Evolutionary conservation across 2,329 filamentous ascomycete species (phyloP).

Genomic region (Chaetomium globosum): DNA sequence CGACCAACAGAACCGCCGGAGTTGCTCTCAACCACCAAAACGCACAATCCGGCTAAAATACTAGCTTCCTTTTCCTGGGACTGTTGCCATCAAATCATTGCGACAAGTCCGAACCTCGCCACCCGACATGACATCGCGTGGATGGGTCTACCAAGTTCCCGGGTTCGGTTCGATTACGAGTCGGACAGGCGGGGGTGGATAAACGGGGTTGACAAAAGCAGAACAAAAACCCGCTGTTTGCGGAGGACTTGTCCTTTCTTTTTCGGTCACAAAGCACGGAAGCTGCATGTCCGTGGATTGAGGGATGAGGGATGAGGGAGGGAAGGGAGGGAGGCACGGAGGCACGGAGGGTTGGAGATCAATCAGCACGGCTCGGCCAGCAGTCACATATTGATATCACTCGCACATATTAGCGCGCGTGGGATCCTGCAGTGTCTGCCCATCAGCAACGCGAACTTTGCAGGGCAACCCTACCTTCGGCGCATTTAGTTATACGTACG

Average conservation of each 20-base stretch:
- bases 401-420: background rate
- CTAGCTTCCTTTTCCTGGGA: background rate
- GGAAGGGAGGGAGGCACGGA: background rate
- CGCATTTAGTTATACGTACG: background rate
- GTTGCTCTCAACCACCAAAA: slow-evolving; percentile 8
- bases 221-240: background rate
- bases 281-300: slow-evolving; percentile 17
- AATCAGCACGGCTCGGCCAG: slow-evolving; percentile 27
- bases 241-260: background rate
- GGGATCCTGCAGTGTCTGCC: slow-evolving; percentile 18
- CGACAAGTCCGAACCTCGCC: slow-evolving; percentile 18
- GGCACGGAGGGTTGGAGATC: background rate
- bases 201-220: too few species aligned
- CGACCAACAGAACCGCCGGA: slow-evolving; percentile 13
- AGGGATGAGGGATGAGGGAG: background rate
- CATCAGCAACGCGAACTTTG: slow-evolving; percentile 6
- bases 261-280: slow-evolving; percentile 11
- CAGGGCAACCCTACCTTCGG: background rate
- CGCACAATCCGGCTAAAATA: slow-evolving; percentile 19
- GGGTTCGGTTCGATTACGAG: background rate
- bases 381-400: slow-evolving; percentile 13
- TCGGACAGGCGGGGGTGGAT: background rate
- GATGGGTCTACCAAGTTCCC: background rate
- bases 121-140: background rate
- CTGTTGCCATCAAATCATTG: background rate